Evolutionary conservation across 345 rosid species (phyloP).

Genomic region (Salix udensis): DNA sequence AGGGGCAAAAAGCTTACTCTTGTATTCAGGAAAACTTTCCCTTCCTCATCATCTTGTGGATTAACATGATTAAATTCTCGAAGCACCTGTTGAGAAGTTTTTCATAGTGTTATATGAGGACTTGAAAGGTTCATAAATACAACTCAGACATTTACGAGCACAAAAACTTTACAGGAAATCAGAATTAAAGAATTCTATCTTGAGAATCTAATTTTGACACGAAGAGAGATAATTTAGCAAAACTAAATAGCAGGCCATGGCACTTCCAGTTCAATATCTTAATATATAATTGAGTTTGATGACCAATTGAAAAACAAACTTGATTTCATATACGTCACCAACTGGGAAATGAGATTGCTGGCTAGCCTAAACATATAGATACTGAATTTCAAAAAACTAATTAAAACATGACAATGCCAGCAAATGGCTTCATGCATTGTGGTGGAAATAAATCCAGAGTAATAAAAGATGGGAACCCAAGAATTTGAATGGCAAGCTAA

Average conservation of each 20-base stretch:
- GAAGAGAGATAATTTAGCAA: background rate
- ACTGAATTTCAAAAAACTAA: no score
- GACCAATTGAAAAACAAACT: background rate
- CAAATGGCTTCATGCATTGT: background rate
- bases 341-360: background rate
- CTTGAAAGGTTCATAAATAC: background rate
- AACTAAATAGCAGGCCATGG: background rate
- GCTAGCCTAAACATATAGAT: no score
- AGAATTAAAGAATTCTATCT: background rate
- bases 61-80: constrained; percentile 97
- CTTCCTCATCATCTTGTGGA: constrained; percentile 95
- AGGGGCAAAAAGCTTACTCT: constrained; percentile 46
- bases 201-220: background rate
- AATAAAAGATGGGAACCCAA: background rate
- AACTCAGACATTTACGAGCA: background rate
- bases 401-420: background rate
- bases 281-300: background rate
- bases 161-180: background rate
- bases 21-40: constrained; percentile 65
- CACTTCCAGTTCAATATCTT: background rate
- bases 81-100: constrained; percentile 55
- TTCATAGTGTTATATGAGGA: background rate
- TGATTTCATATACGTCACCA: background rate
- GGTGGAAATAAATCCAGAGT: no score
- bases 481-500: background rate